Base-by-base conservation (phyloP, 306 rosid genomes). In the Amphicarpaea edgeworthii region DNA sequence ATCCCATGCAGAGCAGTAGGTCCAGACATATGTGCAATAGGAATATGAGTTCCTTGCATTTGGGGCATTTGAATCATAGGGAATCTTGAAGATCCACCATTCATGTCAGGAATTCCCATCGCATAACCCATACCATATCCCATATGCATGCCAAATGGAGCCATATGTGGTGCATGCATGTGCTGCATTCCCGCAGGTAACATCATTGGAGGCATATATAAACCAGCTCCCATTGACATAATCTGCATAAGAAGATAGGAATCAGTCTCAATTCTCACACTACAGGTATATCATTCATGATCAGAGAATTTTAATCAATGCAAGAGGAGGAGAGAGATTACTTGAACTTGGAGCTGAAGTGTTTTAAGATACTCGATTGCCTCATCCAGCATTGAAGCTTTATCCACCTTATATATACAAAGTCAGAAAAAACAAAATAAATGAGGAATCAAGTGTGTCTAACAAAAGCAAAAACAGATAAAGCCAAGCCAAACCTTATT, bases 301-400 rank as follows among this genome's bases (percentile, higher is more conserved):
- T 45, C 58, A 32, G 2, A 42, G 45, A 84, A 61, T 65, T 28
- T 41, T 7, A 40, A 69, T 49, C 32, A 61, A 73, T 43, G 7
- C 32, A 63, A 42, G 37, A 68, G 58, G 67, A 43, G 2, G 45
- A 41, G 73, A 34, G 51, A 61, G 61, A 66, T 63, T 55, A 95
- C 99, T 83, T 95, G 99, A 78, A 95, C 91, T 89, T 95, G 99
- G 83, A 95, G 90, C 81, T 95, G 99, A 84, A 95, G 99, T 17
- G 92, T 85, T 88, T 95, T 95, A 45, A 95, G 90, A 81, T 95
- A 95, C 90, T 92, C 99, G 72, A 95, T 95, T 54, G 97, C 99
- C 84, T 95, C 99, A 77, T 95, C 99, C 12, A 95, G 96, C 99
- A 95, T 95, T 51, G 99, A 95, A 68, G 99, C 99, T 86, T 95